These are phyloP conservation scores for Fusarium sp. DNA, from an alignment of 2,329 filamentous ascomycete genomes.

Conservation along the genomic window DNA sequence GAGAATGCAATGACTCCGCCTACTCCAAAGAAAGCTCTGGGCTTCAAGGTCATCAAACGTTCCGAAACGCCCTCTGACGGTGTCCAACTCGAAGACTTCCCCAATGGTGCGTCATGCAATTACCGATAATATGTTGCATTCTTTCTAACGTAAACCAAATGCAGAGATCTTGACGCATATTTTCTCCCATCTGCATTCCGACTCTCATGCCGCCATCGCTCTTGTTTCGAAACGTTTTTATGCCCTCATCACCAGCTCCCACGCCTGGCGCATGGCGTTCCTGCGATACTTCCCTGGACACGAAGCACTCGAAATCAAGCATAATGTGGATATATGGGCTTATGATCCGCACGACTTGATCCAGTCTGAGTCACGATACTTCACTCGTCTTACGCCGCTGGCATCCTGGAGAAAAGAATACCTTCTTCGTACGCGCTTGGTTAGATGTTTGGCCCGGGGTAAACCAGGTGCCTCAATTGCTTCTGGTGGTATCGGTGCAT, in stretches of 20 bases:
- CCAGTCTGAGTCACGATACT: constrained; percentile 80
- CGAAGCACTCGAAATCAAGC: constrained; percentile 53
- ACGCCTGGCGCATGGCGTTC: constrained; percentile 95
- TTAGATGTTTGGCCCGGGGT: constrained; percentile 84
- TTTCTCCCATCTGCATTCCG: constrained; percentile 87
- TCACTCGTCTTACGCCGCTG: constrained; percentile 82
- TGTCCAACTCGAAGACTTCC: constrained; percentile 69
- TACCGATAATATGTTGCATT: neutral
- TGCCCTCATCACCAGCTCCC: constrained; percentile 85
- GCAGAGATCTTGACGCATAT: constrained; percentile 93
- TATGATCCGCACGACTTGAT: constrained; percentile 65
- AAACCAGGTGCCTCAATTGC: constrained; percentile 74
- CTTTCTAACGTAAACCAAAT: constrained; percentile 29
- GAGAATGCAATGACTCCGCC: constrained; percentile 67
- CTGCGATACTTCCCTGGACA: constrained; percentile 88
- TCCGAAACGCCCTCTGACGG: constrained; percentile 54
- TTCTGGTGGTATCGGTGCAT: constrained; percentile 63
- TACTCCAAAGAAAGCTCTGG: constrained; percentile 60
- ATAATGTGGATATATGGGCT: constrained; percentile 55
- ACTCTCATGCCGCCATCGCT: constrained; percentile 83
- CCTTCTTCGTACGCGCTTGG: constrained; percentile 83
- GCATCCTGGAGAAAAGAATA: constrained; percentile 99
- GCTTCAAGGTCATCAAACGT: constrained; percentile 68
- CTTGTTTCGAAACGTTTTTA: constrained; percentile 91
- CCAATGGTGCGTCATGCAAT: constrained; percentile 75